Conservation (phyloP, 352 stramenopile genomes). For the Phytophthora palmivora region DNA sequence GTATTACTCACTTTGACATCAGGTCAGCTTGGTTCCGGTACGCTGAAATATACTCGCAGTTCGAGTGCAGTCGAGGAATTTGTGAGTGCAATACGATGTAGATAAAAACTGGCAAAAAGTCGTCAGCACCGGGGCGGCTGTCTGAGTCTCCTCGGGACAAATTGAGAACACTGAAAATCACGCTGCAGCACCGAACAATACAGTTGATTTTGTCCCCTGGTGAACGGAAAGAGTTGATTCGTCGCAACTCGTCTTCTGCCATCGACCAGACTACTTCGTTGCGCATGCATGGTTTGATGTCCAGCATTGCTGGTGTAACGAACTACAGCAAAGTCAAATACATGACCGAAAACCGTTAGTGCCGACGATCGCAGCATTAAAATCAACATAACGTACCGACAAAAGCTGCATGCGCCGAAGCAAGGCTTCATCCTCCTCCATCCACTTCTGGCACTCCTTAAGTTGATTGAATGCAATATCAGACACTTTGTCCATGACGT, state of each 20-base stretch:
- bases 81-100: constrained; percentile 92
- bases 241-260: constrained; percentile 87
- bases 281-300: constrained; percentile 91
- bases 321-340: constrained; percentile 15
- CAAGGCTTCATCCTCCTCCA: constrained; percentile 78
- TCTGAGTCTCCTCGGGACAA: constrained; percentile 72
- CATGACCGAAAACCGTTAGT: no score
- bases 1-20: constrained; percentile 83
- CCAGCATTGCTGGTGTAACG: constrained; percentile 87
- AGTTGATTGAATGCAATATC: constrained; percentile 82
- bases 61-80: constrained; percentile 88
- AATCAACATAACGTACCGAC: constrained; percentile 49
- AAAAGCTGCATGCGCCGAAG: constrained; percentile 82
- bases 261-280: constrained; percentile 92
- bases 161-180: constrained; percentile 92
- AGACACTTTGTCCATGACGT: constrained; percentile 91
- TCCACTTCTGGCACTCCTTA: constrained; percentile 66
- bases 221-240: constrained; percentile 88
- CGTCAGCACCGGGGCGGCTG: constrained; percentile 81
- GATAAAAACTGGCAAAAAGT: constrained; percentile 94
- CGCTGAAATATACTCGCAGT: constrained; percentile 92
- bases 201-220: constrained; percentile 93
- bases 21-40: constrained; percentile 90
- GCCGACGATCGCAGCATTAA: no score
- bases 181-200: constrained; percentile 87